Base-by-base conservation (phyloP, 345 rosid species). In the Rhodomyrtus tomentosa region DNA sequence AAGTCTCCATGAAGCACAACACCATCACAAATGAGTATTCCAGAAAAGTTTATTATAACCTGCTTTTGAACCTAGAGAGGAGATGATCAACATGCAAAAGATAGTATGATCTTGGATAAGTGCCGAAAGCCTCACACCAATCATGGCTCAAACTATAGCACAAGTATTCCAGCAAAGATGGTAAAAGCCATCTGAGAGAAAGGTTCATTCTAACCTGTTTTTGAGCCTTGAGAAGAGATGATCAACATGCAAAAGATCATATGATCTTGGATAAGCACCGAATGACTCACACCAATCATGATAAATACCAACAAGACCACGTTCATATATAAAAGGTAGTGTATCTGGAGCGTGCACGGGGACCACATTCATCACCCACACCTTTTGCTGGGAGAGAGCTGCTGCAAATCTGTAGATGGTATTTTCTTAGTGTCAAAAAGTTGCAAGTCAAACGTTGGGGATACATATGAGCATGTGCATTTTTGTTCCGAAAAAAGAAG, bases 271-370 rank as follows among this genome's bases (percentile, higher is more conserved):
- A 83, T 95, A 94, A 56, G 98, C 92, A 87, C 98, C 92, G 7
- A 95, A 96, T 13, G 98, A 74, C 88, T 96, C 98, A 9, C 99
- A 96, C 99, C 99, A 96, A 86, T 96, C 98, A 82, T 96, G 99
- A 92, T 96, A 96, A 82, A 93, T 84, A 18, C 99, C 99, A 2
- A 92, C 3, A 20, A 94, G 95, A 6, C 98, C 98, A 4, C 98
- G 95, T 82, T 95, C 98, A 55, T 86, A 95, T 82, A 96, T 93
- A 85, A 93, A 88, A 3, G 99, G 98, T 85, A 95, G 98, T 12
- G 99, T 94, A 82, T 96, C 95, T n/a, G 97, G 97, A 29, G 98
- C 95, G 84, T 95, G 96, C 85, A 96, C 92, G 1, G 98, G 98
- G 49, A 96, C 93, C 68, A 93, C 99, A 79, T 92, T 95, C 98